Evolutionary conservation across 257 asterid genomes (phyloP).

Genomic region (Solanum habrochaites): DNA sequence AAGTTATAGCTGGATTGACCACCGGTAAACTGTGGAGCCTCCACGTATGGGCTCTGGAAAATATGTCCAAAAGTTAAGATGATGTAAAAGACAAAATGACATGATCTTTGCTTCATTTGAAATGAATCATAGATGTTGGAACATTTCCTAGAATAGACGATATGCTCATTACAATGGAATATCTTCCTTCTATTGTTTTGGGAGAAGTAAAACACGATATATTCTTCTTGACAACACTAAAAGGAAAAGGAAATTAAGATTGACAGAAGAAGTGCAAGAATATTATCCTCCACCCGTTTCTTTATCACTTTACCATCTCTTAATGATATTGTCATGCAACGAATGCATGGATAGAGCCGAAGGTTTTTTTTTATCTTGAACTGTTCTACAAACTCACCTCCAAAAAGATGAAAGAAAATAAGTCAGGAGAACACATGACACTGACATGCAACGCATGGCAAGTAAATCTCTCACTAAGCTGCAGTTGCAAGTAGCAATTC

Average conservation of each 20-base stretch:
- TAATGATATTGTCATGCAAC: not conserved
- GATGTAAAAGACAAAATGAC: not conserved
- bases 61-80: not conserved
- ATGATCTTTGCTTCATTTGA: not conserved
- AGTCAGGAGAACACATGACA: not conserved
- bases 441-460: not conserved
- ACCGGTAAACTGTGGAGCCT: conserved; percentile 60
- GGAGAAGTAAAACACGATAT: not conserved
- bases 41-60: conserved; percentile 90
- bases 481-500: not conserved
- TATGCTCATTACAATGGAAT: not conserved
- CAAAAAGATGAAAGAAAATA: not conserved
- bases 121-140: not conserved
- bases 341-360: not conserved
- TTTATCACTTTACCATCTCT: not conserved
- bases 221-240: not conserved
- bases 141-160: not conserved
- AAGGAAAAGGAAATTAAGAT: not conserved
- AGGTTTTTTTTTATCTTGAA: not conserved
- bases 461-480: not conserved
- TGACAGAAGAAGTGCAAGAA: not conserved
- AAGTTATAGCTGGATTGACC: conserved; percentile 31
- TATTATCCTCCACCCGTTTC: not conserved
- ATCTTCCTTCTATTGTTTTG: not conserved
- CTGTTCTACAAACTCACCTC: not conserved